Evolutionary conservation across 2,329 filamentous ascomycete genomes (phyloP), one percentile per base, ranked within the genome.

Genomic region (Talaromyces verruculosus): DNA sequence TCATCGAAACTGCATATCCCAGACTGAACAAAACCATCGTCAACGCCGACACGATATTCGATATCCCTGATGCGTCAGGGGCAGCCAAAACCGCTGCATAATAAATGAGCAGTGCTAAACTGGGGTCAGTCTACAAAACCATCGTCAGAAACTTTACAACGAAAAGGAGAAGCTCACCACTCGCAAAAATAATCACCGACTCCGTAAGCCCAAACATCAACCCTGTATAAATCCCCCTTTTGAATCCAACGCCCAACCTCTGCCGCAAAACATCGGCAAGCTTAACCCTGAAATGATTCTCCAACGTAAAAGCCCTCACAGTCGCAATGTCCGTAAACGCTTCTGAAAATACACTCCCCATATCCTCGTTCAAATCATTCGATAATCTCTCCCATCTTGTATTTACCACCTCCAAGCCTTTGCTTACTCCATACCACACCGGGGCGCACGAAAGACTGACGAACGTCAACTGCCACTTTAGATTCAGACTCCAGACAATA

Each of bases 1-100:
- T 79, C 64, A 95, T 86, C 37, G 84, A 84, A 41, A 87, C 87
- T 1, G 91, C 87, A 11, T 90, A 91, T 11, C 89, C 88, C 65
- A 96, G 87, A 67, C 91, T 89, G 74, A 97, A 91, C n/a, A 97
- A 84, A 0, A 98, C 84, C 63, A 97, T 84, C 39, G 93, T 90
- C 71, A 95, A 88, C 0, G 95, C 91, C 67, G 89, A 87, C 33
- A 96, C 79, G 19, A 95, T 85, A 1, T 84, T 80, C 1, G 84
- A 81, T 0, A 89, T 84, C 0, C 81, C 82, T 69, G 80, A 77
- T 45, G 84, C 77, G 10, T 80, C 73, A 51, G 78, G 76, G 0
- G 83, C 82, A 5, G 91, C 83, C 11, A 96, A 82, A 0, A 85
- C 79, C 0, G 88, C 87, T 2, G 91, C 92, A 73, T 94, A 96